Evolutionary conservation across 306 rosid genomes (phyloP).

Genomic region (Fagus sylvatica): DNA sequence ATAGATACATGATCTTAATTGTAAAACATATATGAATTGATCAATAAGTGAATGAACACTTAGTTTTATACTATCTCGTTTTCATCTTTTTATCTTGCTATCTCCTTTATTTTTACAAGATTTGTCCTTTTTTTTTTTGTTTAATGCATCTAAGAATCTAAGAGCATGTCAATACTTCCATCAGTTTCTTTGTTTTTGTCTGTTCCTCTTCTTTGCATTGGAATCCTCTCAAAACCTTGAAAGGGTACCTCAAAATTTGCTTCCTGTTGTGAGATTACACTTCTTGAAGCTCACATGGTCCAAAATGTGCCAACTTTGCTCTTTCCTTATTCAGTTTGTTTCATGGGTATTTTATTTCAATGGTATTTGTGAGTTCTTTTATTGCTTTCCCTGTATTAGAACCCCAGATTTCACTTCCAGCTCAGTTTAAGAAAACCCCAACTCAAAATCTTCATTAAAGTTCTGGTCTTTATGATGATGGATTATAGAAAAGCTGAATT

Average conservation of each 20-base stretch:
- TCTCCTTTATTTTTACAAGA: no score
- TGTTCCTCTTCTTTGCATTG: slow-evolving; percentile 22
- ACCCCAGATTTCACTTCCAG: slow-evolving; percentile 2
- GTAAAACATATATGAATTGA: no score
- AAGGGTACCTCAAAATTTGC: slow-evolving; percentile 17
- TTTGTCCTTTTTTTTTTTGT: no score
- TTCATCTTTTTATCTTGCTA: no score
- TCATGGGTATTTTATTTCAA: neutral
- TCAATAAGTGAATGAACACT: no score
- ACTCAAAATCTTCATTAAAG: slow-evolving; percentile 6
- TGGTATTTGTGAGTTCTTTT: slow-evolving; percentile 13
- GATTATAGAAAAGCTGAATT: slow-evolving; percentile 39
- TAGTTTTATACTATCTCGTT: no score
- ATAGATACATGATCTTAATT: no score
- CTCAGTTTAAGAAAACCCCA: neutral
- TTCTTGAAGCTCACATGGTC: slow-evolving; percentile 17
- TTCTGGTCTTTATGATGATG: slow-evolving; percentile 35
- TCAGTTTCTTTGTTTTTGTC: no score
- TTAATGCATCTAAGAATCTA: slow-evolving; percentile 20
- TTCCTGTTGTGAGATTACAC: slow-evolving; percentile 1
- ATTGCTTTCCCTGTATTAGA: slow-evolving; percentile 19
- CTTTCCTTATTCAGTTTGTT: slow-evolving; percentile 8
- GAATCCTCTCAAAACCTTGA: slow-evolving; percentile 4
- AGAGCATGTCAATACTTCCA: slow-evolving; percentile 25
- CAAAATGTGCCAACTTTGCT: slow-evolving; percentile 27